These are phyloP conservation scores for Fusarium armeniacum DNA, from an alignment of 2,329 filamentous ascomycete species.

Conservation along the genomic window DNA sequence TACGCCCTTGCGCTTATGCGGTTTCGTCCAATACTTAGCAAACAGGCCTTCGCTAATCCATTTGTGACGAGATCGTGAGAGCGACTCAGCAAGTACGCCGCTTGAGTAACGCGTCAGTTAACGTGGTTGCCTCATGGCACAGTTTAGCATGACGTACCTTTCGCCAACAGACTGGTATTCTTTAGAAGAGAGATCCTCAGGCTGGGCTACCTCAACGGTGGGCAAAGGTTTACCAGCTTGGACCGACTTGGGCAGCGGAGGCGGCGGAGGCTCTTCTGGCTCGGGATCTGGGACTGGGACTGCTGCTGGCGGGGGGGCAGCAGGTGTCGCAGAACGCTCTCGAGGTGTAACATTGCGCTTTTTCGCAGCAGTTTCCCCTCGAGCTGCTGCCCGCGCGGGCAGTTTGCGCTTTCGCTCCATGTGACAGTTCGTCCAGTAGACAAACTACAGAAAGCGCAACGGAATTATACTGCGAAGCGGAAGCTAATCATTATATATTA, in stretches of 20 bases:
- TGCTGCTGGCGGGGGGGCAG: conserved; percentile 54
- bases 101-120: conserved; percentile 59
- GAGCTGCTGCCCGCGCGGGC: conserved; percentile 72
- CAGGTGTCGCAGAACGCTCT: conserved; percentile 65
- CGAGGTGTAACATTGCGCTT: conserved; percentile 70
- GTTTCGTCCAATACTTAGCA: conserved; percentile 83
- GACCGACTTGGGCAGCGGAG: conserved; percentile 72
- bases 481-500: conserved; percentile 53
- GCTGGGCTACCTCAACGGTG: conserved; percentile 76
- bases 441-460: conserved; percentile 30
- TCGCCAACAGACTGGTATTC: conserved; percentile 82
- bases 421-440: conserved; percentile 29
- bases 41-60: conserved; percentile 81
- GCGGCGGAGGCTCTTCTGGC: conserved; percentile 53
- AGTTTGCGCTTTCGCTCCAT: conserved; percentile 78
- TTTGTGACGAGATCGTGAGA: conserved; percentile 78
- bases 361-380: conserved; percentile 71
- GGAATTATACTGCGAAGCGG: conserved; percentile 42
- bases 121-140: conserved; percentile 6
- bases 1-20: conserved; percentile 75
- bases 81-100: conserved; percentile 80
- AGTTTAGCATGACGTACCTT: conserved; percentile 63
- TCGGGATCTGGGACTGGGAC: conserved; percentile 44
- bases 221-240: conserved; percentile 77
- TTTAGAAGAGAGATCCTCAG: conserved; percentile 70